Evolutionary conservation across 1,284 basidiomycete genomes (phyloP), one percentile per base, ranked within the genome.

Genomic region (Trichosporon asahii): DNA sequence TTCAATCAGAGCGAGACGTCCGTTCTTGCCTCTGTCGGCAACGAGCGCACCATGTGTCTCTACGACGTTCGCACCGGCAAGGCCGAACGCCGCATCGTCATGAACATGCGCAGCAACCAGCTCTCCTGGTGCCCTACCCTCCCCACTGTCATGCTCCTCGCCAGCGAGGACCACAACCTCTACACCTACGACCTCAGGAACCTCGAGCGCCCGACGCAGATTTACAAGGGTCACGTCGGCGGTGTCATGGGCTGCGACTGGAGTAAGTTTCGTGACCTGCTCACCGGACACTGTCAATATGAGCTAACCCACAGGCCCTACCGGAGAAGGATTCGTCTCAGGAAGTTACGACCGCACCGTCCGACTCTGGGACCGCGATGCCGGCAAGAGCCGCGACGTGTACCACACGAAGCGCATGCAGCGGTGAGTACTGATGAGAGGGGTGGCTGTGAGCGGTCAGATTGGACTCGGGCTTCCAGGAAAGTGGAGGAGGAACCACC

Each of bases 371-470:
- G 90, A 91, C 74, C 90, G 94, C 74, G 93, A 93, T 35, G 88
- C 88, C 63, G 95, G 95, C 2, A 89, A 89, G 69, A 87, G 88
- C 2, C 90, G 93, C 23, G 96, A 98, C 80, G 90, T 95, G 4
- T 99, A 99, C 82, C 96, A 99, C 84, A 96, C 94, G 27, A 98
- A 98, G 85, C 92, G 97, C 55, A 99, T 99, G 97, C 96, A 99
- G 83, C 89, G 95, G 91, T 93, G 66, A 66, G 86, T 77, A 9
- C 37, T 11, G 44, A 29, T 57, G 9, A 3, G 5, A 11, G 11
- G 11, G 9, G 66, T 37, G n/a, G n/a, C 11, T 40, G 37, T 40
- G 37, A 40, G 37, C 37, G 37, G 9, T 40, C 9, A 14, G n/a
- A n/a, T n/a, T 11, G 40, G 40, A 11, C 40, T n/a, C 40, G 15